Conservation (phyloP, 805 yeast genomes). For the Nakazawaea ambrosiae region DNA sequence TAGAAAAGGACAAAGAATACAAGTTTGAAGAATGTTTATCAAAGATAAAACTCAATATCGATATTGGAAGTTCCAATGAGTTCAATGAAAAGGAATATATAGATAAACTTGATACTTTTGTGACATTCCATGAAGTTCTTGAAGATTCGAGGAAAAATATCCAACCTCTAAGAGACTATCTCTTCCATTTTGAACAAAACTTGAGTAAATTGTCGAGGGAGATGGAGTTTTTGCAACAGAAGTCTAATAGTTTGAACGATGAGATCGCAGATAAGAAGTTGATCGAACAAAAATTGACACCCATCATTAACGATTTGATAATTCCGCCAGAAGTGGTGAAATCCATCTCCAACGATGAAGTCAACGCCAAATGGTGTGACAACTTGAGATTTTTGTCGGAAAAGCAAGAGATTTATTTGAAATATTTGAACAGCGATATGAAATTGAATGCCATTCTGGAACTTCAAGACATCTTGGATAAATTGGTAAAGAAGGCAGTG, state of each 20-base stretch:
- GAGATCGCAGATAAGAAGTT: conserved; percentile 40
- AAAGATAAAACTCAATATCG: neutral
- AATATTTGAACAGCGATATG: conserved; percentile 22
- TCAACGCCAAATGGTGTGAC: conserved; percentile 60
- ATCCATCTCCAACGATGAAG: conserved; percentile 49
- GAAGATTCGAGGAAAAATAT: conserved; percentile 28
- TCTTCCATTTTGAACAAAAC: conserved; percentile 51
- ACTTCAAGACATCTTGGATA: conserved; percentile 30
- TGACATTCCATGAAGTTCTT: conserved; percentile 21
- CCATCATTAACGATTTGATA: conserved; percentile 67
- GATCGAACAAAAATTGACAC: conserved; percentile 51
- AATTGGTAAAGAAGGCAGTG: conserved; percentile 54
- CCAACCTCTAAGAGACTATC: conserved; percentile 44
- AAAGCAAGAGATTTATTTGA: conserved; percentile 46
- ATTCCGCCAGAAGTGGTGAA: conserved; percentile 67
- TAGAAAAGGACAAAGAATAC: neutral
- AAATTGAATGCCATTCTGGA: conserved; percentile 17
- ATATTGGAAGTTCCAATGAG: neutral
- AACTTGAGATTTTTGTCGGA: conserved; percentile 52
- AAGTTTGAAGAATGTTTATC: neutral
- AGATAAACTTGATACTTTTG: conserved; percentile 16
- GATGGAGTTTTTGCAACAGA: conserved; percentile 50
- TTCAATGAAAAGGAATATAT: neutral
- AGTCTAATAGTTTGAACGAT: conserved; percentile 40
- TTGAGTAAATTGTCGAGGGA: conserved; percentile 50